Conservation (phyloP, 139 green algal genomes). For the Coelastrella sp. region DNA sequence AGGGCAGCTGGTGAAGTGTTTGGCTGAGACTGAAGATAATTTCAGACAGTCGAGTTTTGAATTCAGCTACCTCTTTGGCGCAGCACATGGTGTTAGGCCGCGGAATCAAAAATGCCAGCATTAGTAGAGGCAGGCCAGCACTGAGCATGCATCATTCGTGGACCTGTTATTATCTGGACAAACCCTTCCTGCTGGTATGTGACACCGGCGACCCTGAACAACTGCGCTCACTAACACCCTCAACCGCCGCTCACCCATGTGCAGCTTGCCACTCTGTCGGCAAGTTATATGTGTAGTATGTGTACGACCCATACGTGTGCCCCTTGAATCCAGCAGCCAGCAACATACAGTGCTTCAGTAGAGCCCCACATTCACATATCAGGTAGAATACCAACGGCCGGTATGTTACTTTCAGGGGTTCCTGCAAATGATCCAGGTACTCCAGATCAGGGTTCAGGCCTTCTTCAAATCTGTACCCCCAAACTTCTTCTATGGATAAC, state of each 20-base stretch:
- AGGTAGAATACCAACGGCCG: conserved; percentile 50
- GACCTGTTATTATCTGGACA: no score
- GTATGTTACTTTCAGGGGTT: conserved; percentile 49
- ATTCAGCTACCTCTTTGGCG: no score
- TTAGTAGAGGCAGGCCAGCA: no score
- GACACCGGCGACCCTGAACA: no score
- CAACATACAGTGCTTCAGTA: conserved; percentile 33
- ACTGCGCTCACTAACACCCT: no score
- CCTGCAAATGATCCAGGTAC: conserved; percentile 70
- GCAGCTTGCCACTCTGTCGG: neutral
- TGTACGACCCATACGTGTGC: conserved; percentile 14
- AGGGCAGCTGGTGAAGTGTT: no score
- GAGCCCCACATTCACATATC: neutral
- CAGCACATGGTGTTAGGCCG: no score
- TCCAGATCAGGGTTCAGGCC: conserved; percentile 44
- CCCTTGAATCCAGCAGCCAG: conserved; percentile 38
- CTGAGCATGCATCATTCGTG: no score
- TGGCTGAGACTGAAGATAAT: no score
- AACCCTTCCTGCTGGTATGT: no score
- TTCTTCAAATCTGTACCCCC: conserved; percentile 52
- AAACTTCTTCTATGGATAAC: conserved; percentile 57
- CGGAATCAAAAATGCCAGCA: no score
- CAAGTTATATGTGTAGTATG: conserved; percentile 45
- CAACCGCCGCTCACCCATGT: conserved; percentile 21
- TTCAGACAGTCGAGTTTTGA: no score